These are phyloP conservation scores for Boletus edulis DNA, from an alignment of 768 basidiomycete species.

Conservation along the genomic window DNA sequence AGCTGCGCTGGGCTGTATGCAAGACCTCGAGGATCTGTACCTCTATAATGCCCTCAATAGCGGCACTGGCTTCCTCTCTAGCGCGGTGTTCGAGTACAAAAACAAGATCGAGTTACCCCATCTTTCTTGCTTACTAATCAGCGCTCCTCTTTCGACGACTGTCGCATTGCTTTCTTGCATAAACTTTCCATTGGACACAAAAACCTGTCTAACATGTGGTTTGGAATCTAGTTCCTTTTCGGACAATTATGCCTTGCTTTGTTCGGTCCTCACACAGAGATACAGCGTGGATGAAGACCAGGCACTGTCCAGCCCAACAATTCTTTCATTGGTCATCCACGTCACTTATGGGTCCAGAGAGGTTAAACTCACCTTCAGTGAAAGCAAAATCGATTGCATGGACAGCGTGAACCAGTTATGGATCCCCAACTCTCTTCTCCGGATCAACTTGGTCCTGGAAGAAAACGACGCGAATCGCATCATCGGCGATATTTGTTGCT, in stretches of 20 bases:
- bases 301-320: background rate
- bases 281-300: too few species aligned
- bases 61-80: too few species aligned
- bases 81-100: too few species aligned
- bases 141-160: too few species aligned
- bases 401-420: background rate
- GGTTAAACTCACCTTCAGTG: background rate
- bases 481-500: background rate
- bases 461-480: background rate
- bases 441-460: background rate
- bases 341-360: too few species aligned
- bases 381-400: background rate
- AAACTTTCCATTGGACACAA: too few species aligned
- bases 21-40: background rate
- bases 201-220: too few species aligned
- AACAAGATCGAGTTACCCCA: too few species aligned
- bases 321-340: background rate
- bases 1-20: slow-evolving; percentile 32
- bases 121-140: too few species aligned
- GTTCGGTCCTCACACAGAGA: background rate
- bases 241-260: background rate
- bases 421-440: background rate
- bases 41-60: background rate
- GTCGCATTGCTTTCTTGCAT: too few species aligned
- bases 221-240: too few species aligned